Evolutionary conservation across 306 rosid species (phyloP), one percentile per base, ranked within the genome.

Genomic region (Sicyos edulis): DNA sequence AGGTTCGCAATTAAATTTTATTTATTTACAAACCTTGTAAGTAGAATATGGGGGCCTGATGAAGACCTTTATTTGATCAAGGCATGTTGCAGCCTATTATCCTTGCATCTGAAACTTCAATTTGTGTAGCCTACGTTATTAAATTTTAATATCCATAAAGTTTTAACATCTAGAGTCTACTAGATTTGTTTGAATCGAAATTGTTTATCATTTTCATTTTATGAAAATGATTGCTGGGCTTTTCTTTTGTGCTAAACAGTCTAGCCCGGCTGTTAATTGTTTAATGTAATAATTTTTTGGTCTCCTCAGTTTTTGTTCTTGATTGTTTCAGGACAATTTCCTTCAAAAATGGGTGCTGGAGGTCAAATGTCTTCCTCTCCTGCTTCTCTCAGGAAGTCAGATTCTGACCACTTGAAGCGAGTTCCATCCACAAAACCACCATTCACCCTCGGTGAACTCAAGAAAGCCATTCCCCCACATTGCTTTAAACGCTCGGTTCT

Each of bases 261-360:
- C 51, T 10, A 14, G 37, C 8, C 13, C 24, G 40, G 16, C 17
- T 58, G 34, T 5, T n/a, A 53, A 3, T 6, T 55, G 34, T 29
- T 60, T 32, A 16, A 61, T 61, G 67, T 14, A 15, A 2, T 12
- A 29, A 61, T 12, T 11, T 61, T 32, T 6, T 2, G 1, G 14
- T 29, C 66, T 12, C 66, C n/a, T n/a, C n/a, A n/a, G n/a, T n/a
- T 3, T 65, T n/a, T 10, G 29, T 29, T 78, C n/a, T 42, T 32
- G 37, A 32, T 63, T 75, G 57, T 78, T 56, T 37, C 89, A 86
- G 91, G 81, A 37, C 75, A 51, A 24, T 7, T 50, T 55, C 78
- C 75, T 76, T 17, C 68, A 74, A 83, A 78, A 77, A 90, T 92
- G 96, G 98, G 96, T 76, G 98, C 92, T 16, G 96, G 98, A 69